Conservation (phyloP, 2,329 filamentous ascomycete genomes). For the Ophiocordyceps unilateralis region DNA sequence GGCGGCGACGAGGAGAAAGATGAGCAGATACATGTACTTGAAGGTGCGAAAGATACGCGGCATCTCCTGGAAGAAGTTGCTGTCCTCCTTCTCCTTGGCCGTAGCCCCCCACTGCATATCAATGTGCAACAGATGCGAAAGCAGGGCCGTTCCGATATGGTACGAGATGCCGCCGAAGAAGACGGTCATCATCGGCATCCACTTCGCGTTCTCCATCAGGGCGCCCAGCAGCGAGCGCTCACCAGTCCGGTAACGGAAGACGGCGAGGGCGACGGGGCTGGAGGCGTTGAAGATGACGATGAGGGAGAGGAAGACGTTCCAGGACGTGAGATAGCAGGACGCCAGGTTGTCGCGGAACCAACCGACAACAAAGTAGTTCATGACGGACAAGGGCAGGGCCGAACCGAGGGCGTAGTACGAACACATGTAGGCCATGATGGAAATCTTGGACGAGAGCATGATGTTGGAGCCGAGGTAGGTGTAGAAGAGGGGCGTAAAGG, state of each 20-base stretch:
- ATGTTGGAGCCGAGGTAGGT: constrained; percentile 58
- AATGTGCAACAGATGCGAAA: constrained; percentile 71
- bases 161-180: constrained; percentile 71
- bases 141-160: constrained; percentile 63
- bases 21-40: constrained; percentile 53
- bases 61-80: constrained; percentile 73
- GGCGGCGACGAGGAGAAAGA: constrained; percentile 35
- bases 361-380: constrained; percentile 61
- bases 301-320: constrained; percentile 67
- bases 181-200: constrained; percentile 57
- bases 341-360: constrained; percentile 65
- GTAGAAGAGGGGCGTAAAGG: constrained; percentile 65
- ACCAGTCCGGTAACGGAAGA: constrained; percentile 56
- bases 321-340: constrained; percentile 65
- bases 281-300: constrained; percentile 62
- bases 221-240: constrained; percentile 42
- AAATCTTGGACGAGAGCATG: constrained; percentile 58
- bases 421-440: constrained; percentile 59
- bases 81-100: constrained; percentile 63
- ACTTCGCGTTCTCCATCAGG: constrained; percentile 50
- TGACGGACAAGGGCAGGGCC: constrained; percentile 54
- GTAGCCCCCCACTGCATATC: constrained; percentile 80
- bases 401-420: constrained; percentile 68
- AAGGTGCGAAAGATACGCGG: constrained; percentile 55
- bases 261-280: constrained; percentile 53